Evolutionary conservation across 2,329 filamentous ascomycete genomes (phyloP).

Genomic region (Paraconiothyrium sp.): DNA sequence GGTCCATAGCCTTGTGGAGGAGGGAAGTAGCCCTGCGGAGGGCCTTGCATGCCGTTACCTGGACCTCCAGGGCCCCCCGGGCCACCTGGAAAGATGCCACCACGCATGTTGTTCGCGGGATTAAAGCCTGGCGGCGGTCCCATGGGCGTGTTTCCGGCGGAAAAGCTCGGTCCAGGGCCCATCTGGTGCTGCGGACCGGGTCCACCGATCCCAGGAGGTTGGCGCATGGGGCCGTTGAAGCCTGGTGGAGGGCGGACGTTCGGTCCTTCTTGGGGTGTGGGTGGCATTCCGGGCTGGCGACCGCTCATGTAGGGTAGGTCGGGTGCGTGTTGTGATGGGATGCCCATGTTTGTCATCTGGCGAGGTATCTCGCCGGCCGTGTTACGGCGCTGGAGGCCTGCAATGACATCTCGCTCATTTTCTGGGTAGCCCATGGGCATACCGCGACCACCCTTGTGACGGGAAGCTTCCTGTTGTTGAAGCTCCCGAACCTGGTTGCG

Average conservation of each 20-base stretch:
- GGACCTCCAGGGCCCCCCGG: slow-evolving; percentile 31
- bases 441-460: slow-evolving; percentile 42
- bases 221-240: slow-evolving; percentile 47
- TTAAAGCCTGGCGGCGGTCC: slow-evolving; percentile 49
- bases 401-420: slow-evolving; percentile 45
- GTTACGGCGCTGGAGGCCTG: slow-evolving; percentile 48
- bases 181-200: slow-evolving; percentile 39
- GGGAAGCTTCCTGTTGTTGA: slow-evolving; percentile 47
- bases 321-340: slow-evolving; percentile 50
- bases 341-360: slow-evolving; percentile 53
- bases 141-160: slow-evolving; percentile 50
- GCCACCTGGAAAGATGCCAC: slow-evolving; percentile 38
- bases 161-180: slow-evolving; percentile 46
- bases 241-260: slow-evolving; percentile 50
- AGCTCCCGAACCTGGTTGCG: slow-evolving; percentile 44
- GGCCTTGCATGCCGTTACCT: slow-evolving; percentile 45
- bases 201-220: slow-evolving; percentile 47
- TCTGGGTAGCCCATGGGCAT: slow-evolving; percentile 45
- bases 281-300: slow-evolving; percentile 48
- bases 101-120: slow-evolving; percentile 41
- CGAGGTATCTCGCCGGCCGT: slow-evolving; percentile 47
- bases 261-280: slow-evolving; percentile 46
- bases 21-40: slow-evolving; percentile 49
- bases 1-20: slow-evolving; percentile 42
- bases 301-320: slow-evolving; percentile 48